Evolutionary conservation across 208 protist genomes (phyloP).

Genomic region (Porcisia deanei): DNA sequence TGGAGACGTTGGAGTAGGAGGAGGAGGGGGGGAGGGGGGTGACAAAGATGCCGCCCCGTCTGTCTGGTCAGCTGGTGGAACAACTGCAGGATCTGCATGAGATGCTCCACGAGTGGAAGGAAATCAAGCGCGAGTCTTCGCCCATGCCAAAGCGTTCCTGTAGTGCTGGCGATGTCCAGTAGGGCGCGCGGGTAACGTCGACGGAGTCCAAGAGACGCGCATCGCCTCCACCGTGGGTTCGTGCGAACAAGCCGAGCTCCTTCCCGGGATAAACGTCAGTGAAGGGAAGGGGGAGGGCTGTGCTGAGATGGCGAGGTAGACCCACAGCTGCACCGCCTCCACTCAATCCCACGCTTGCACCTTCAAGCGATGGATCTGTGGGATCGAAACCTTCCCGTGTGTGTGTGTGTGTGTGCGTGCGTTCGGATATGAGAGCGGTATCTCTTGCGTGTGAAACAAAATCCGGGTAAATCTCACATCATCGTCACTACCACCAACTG

Average conservation of each 20-base stretch:
- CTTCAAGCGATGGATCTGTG: too few species aligned
- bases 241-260: too few species aligned
- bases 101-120: conserved; percentile 52
- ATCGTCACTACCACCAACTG: background rate
- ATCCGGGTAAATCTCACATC: background rate
- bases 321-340: too few species aligned
- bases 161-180: conserved; percentile 5
- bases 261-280: too few species aligned
- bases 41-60: background rate
- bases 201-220: background rate
- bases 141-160: conserved; percentile 21
- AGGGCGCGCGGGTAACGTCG: background rate
- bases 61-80: conserved; percentile 13
- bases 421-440: background rate
- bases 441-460: background rate
- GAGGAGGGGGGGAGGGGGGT: background rate
- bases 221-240: too few species aligned
- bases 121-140: conserved; percentile 39
- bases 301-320: too few species aligned
- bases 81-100: conserved; percentile 47
- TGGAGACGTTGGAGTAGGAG: background rate
- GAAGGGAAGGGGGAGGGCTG: too few species aligned
- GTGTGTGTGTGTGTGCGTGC: background rate
- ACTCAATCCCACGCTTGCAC: too few species aligned
- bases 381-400: too few species aligned